phyloP scores from a whole-genome alignment of 345 rosid genomes.

The Tarenaya hassleriana region DNA sequence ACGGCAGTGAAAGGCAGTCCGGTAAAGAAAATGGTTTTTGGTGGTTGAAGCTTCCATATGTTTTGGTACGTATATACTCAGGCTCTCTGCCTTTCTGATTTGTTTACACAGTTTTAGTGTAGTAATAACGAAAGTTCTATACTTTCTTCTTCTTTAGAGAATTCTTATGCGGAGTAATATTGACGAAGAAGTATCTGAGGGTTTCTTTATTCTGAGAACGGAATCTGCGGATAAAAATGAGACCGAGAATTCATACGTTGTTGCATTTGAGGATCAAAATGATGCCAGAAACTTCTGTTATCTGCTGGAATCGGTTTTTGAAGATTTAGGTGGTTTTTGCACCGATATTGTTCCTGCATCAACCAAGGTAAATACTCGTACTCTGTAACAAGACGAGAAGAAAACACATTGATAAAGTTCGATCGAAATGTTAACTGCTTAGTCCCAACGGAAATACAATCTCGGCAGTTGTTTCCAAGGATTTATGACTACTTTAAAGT shows the following conservation, averaged over 20 bases:
- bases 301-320: slow-evolving; percentile 61
- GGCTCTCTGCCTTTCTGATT: slow-evolving; percentile 1
- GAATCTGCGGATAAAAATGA: slow-evolving; percentile 28
- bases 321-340: slow-evolving; percentile 56
- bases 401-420: too few relatives aligned
- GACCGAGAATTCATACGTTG: slow-evolving; percentile 29
- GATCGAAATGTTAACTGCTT: too few relatives aligned
- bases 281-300: slow-evolving; percentile 81
- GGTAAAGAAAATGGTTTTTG: slow-evolving; percentile 33
- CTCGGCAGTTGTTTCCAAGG: too few relatives aligned
- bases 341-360: slow-evolving; percentile 57
- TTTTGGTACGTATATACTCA: slow-evolving; percentile 41
- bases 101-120: too few relatives aligned
- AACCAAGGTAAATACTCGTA: slow-evolving; percentile 53
- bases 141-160: slow-evolving; percentile 37
- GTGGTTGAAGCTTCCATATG: slow-evolving; percentile 81
- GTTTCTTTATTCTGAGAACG: slow-evolving; percentile 42
- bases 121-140: neutral
- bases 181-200: slow-evolving; percentile 41
- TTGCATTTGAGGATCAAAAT: slow-evolving; percentile 66
- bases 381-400: too few relatives aligned
- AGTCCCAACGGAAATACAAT: too few relatives aligned
- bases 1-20: slow-evolving; percentile 28
- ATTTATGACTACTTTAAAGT: too few relatives aligned
- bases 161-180: slow-evolving; percentile 55